Conservation (phyloP, 495 filamentous ascomycete genomes). For the Immersiella caudata region DNA sequence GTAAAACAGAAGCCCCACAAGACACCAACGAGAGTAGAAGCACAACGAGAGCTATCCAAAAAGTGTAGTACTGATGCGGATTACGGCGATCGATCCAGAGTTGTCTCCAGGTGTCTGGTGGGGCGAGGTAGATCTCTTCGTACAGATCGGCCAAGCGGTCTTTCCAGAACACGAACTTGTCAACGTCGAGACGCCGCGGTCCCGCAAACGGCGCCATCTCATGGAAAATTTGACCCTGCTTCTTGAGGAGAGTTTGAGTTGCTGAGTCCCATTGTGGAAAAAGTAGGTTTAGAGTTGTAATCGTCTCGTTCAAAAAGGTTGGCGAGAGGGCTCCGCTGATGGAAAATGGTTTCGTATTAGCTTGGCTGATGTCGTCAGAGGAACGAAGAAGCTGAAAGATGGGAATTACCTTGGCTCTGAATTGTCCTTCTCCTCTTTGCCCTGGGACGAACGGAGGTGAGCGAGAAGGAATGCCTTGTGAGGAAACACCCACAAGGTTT, state of each 20-base stretch:
- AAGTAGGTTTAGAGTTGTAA: constrained; percentile 1
- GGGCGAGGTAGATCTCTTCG: constrained; percentile 1
- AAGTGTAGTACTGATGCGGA: constrained; percentile 4
- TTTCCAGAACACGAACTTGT: constrained; percentile 3
- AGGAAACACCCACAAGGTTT: neutral
- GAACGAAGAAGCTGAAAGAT: too few relatives aligned
- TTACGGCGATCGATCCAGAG: constrained; percentile 3
- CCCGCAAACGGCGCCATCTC: neutral
- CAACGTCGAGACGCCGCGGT: neutral
- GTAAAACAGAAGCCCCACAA: neutral
- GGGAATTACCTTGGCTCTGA: too few relatives aligned
- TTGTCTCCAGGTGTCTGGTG: constrained; percentile 2
- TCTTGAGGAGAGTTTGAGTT: neutral
- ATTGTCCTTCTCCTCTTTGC: neutral
- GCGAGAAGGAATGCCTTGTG: neutral
- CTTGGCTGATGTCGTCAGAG: neutral
- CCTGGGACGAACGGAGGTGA: neutral
- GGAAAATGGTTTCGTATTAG: neutral
- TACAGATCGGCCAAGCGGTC: neutral
- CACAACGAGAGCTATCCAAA: constrained; percentile 8
- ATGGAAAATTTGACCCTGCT: neutral
- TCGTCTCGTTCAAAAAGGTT: neutral
- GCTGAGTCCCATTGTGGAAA: neutral
- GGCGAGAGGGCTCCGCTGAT: neutral
- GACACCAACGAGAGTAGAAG: neutral